These are phyloP conservation scores for Saturnispora dispora DNA, from an alignment of 805 yeast species.

Conservation along the genomic window DNA sequence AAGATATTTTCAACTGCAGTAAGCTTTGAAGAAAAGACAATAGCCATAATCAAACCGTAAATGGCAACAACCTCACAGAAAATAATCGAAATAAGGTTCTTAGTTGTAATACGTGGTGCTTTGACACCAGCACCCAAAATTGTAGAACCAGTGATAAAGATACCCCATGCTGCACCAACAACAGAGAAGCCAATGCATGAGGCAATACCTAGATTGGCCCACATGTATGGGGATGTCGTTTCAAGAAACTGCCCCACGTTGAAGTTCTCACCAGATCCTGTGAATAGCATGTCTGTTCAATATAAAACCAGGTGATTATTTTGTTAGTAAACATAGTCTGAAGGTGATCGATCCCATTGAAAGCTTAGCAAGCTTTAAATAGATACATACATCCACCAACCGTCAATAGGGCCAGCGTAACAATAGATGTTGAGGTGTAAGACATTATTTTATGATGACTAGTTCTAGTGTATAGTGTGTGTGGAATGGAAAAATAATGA, in stretches of 20 bases:
- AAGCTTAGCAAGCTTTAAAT: constrained; percentile 86
- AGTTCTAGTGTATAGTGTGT: background rate
- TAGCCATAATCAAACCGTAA: constrained; percentile 94
- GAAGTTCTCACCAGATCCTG: constrained; percentile 86
- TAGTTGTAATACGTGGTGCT: constrained; percentile 95
- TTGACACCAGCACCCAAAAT: constrained; percentile 97
- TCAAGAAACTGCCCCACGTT: constrained; percentile 83
- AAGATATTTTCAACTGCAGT: constrained; percentile 56
- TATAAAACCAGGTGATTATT: background rate
- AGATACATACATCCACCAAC: constrained; percentile 48
- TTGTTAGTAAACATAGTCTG: background rate
- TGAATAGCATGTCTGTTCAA: constrained; percentile 53
- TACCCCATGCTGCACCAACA: constrained; percentile 99
- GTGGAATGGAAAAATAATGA: background rate
- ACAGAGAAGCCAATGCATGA: constrained; percentile 90
- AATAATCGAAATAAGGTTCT: constrained; percentile 90
- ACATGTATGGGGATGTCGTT: constrained; percentile 87
- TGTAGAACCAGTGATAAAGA: constrained; percentile 89
- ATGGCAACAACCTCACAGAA: constrained; percentile 99
- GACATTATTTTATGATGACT: constrained; percentile 7
- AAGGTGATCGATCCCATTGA: constrained; percentile 38
- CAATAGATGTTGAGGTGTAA: constrained; percentile 8
- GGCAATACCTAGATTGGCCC: constrained; percentile 90
- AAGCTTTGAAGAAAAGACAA: constrained; percentile 89
- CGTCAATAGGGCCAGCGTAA: constrained; percentile 8